Evolutionary conservation across 2,329 filamentous ascomycete species (phyloP).

Genomic region (Ascochyta rabiei): DNA sequence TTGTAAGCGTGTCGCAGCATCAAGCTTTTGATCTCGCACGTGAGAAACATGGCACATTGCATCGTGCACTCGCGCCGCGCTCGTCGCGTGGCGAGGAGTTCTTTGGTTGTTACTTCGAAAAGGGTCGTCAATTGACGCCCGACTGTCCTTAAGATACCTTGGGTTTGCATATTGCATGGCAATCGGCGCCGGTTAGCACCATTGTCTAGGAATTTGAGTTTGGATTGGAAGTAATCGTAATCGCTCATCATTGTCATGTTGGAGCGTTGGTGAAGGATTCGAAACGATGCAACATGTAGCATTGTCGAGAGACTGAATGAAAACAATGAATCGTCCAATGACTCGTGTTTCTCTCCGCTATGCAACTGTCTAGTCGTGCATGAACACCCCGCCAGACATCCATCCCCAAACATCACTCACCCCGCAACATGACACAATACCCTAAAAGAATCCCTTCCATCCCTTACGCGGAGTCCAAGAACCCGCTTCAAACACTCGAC

Average conservation of each 20-base stretch:
- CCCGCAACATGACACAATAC: slow-evolving; percentile 26
- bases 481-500: slow-evolving; percentile 51
- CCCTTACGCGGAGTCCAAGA: slow-evolving; percentile 35
- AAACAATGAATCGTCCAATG: slow-evolving; percentile 15
- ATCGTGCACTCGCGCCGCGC: slow-evolving; percentile 26
- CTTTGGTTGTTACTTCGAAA: slow-evolving; percentile 6
- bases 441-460: slow-evolving; percentile 28
- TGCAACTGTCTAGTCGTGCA: slow-evolving; percentile 16
- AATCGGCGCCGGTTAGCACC: slow-evolving; percentile 32
- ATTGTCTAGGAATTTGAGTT: slow-evolving; percentile 17
- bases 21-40: slow-evolving; percentile 16
- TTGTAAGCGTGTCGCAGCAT: slow-evolving; percentile 35
- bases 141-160: slow-evolving; percentile 43
- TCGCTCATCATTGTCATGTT: slow-evolving; percentile 6
- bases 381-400: slow-evolving; percentile 25
- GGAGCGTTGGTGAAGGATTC: slow-evolving; percentile 9
- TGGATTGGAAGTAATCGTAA: slow-evolving; percentile 23
- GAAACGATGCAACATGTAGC: slow-evolving; percentile 7
- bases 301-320: slow-evolving; percentile 11
- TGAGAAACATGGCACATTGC: slow-evolving; percentile 17
- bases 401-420: neutral
- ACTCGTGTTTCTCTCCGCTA: slow-evolving; percentile 2
- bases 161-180: slow-evolving; percentile 33
- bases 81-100: slow-evolving; percentile 4
- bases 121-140: slow-evolving; percentile 18